Evolutionary conservation across 2,329 filamentous ascomycete genomes (phyloP), one percentile per base, ranked within the genome.

Genomic region (Diaporthe aspalathi): DNA sequence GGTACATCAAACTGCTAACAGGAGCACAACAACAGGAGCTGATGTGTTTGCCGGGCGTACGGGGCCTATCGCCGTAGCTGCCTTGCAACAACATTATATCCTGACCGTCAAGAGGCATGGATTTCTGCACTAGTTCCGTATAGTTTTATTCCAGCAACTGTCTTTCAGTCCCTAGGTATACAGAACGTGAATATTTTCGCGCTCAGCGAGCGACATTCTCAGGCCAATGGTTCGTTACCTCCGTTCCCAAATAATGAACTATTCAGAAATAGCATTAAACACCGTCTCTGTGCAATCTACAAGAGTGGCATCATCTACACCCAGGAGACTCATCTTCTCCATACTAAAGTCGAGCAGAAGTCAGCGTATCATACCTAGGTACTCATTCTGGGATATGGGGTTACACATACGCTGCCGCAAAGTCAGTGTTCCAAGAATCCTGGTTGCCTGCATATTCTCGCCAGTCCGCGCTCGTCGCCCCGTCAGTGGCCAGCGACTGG

Each of bases 251-350:
- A 50, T 12, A 43, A 32, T 16, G n/a, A 24, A 1, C 43, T 8
- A 60, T 50, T 7, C n/a, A 5, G 47, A 43, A 7, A 53, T 38
- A 9, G 22, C 50, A 1, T 3, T 16, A 17, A 70, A 70, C 1
- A 70, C 45, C 20, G 47, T 56, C 35, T 74, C 74, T 1, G 77
- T 75, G 73, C 78, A 79, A 29, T 79, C 78, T 3, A 73, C 73
- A 40, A 79, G 67, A 53, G 62, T 75, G 0, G 73, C 67, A 24
- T 71, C 74, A 45, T 79, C 75, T 47, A 74, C 76, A 16, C 78
- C 77, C 22, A 78, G 50, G 1, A 78, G 35, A 35, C 67, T 67
- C 72, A 79, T 63, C 69, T 78, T 78, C 40, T 76, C 75, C 76
- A 79, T 62, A 3, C 57, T 62, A 9, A 5, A 38, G 12, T 7